Conservation (phyloP, 2,329 filamentous ascomycete species). For the Cladorrhinum sp. region DNA sequence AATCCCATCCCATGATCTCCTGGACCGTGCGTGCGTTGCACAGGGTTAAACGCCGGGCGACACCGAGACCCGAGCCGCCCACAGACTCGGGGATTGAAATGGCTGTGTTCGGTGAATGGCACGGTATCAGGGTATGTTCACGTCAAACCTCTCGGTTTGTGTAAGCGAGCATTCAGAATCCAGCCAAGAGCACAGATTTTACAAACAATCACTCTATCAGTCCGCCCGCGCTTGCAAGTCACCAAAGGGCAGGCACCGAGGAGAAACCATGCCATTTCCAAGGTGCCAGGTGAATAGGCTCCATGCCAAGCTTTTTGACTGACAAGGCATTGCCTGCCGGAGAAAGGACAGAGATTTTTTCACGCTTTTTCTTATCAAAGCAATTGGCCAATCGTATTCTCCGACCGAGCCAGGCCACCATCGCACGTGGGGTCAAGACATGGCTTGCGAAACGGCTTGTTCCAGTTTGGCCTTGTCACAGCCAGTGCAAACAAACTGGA, state of each 20-base stretch:
- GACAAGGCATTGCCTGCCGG: conserved; percentile 2
- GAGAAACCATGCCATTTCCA: neutral
- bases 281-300: neutral
- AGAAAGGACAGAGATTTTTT: neutral
- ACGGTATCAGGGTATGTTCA: neutral
- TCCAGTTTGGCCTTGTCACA: neutral
- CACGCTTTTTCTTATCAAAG: neutral
- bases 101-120: neutral
- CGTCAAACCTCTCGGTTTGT: neutral
- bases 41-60: neutral
- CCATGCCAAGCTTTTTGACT: neutral
- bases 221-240: neutral
- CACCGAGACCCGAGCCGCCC: neutral
- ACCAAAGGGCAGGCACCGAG: neutral
- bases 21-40: neutral
- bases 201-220: neutral
- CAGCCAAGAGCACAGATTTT: neutral
- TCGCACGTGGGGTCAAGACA: neutral
- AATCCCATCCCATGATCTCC: neutral
- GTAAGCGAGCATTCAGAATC: neutral
- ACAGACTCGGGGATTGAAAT: neutral
- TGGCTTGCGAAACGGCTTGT: neutral
- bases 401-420: neutral
- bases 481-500: neutral
- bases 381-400: conserved; percentile 1